Conservation (phyloP, 225 moss, liverwort and hornwort species). For the Takakia lepidozioides region DNA sequence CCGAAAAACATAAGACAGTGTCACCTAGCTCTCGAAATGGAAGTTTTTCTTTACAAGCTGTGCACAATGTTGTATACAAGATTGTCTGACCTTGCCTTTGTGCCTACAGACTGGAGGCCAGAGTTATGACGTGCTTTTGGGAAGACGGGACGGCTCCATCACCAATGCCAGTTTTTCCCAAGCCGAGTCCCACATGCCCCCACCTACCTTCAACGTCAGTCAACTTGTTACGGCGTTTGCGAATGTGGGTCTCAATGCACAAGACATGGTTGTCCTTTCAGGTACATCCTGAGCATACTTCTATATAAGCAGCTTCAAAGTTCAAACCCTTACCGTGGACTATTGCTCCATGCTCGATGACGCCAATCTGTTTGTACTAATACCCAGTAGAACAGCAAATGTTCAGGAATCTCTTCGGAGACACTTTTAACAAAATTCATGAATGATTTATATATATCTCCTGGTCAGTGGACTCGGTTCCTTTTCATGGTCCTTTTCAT, state of each 20-base stretch:
- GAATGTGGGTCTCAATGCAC: constrained; percentile 24
- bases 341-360: no score
- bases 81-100: background rate
- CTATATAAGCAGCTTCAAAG: no score
- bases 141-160: constrained; percentile 55
- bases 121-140: constrained; percentile 37
- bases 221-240: constrained; percentile 24
- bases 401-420: no score
- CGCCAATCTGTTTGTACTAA: no score
- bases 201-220: constrained; percentile 29
- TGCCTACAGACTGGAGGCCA: constrained; percentile 55
- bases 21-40: background rate
- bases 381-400: no score
- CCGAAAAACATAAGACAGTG: no score
- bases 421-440: no score
- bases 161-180: constrained; percentile 43
- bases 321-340: no score
- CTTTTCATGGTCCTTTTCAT: no score
- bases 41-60: background rate
- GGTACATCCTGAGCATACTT: no score
- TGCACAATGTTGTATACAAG: background rate
- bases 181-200: constrained; percentile 36
- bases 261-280: constrained; percentile 65
- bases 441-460: no score
- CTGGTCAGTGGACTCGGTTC: no score